Conservation (phyloP, 352 stramenopile genomes). For the Globisporangium irregulare region DNA sequence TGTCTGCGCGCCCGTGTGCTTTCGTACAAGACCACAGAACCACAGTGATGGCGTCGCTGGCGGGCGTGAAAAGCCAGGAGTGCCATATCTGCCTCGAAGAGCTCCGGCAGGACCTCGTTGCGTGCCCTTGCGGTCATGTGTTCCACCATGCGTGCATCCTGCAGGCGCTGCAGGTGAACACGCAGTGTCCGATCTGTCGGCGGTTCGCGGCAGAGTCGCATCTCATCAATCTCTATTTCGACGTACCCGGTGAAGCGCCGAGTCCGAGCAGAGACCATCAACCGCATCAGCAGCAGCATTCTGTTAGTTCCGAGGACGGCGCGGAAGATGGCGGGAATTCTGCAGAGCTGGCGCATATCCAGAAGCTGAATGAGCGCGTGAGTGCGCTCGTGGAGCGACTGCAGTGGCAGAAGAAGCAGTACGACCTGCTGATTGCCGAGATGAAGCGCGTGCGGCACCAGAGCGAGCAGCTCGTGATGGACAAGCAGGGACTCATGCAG, state of each 20-base stretch:
- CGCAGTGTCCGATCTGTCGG: constrained; percentile 74
- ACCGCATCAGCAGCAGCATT: neutral
- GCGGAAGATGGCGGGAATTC: neutral
- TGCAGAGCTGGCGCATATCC: constrained; percentile 22
- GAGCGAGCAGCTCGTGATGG: constrained; percentile 56
- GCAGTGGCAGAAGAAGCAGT: constrained; percentile 78
- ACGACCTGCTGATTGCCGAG: constrained; percentile 55
- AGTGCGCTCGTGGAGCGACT: constrained; percentile 63
- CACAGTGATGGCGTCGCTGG: constrained; percentile 1
- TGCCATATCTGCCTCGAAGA: constrained; percentile 86
- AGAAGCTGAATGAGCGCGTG: constrained; percentile 48
- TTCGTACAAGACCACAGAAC: neutral
- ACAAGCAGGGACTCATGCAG: constrained; percentile 63
- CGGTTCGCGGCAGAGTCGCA: constrained; percentile 35
- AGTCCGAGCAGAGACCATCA: neutral
- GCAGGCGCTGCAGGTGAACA: constrained; percentile 70
- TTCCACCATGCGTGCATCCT: constrained; percentile 69
- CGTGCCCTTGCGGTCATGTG: constrained; percentile 68
- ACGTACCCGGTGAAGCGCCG: constrained; percentile 35
- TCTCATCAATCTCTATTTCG: constrained; percentile 67
- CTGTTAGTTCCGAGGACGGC: neutral
- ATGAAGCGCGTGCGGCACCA: constrained; percentile 55
- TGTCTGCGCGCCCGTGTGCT: neutral
- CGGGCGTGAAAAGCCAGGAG: constrained; percentile 43
- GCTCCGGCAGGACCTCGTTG: constrained; percentile 52